phyloP scores from a whole-genome alignment of 768 basidiomycete genomes.

The Lactifluus pinguis region DNA sequence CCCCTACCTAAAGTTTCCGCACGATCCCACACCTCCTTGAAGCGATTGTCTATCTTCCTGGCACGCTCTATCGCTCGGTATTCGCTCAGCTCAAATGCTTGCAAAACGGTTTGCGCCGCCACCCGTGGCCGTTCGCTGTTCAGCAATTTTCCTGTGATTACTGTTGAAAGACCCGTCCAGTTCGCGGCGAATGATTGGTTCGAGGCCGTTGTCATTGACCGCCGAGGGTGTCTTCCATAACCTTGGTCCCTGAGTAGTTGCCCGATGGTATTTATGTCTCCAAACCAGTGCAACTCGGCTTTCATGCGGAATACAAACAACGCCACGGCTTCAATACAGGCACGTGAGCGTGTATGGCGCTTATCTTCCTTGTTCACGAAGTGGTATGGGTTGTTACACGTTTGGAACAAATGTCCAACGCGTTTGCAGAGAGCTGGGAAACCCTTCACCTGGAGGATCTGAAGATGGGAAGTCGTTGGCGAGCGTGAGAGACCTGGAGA shows the following conservation, averaged over 20 bases:
- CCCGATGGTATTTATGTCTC: not conserved
- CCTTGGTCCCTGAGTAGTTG: conserved; percentile 3
- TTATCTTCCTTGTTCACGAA: not conserved
- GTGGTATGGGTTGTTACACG: conserved; percentile 3
- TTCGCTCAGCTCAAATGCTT: too few relatives aligned
- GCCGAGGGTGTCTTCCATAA: not conserved
- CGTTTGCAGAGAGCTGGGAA: conserved; percentile 4
- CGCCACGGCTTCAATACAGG: conserved; percentile 5
- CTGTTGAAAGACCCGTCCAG: conserved; percentile 15
- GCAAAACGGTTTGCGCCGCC: too few relatives aligned
- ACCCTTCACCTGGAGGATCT: not conserved
- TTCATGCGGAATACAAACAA: conserved; percentile 8
- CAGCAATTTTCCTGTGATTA: not conserved
- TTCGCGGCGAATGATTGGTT: conserved; percentile 8
- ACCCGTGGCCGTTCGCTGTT: too few relatives aligned
- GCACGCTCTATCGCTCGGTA: too few relatives aligned
- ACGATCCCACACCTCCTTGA: too few relatives aligned
- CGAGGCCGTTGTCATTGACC: not conserved
- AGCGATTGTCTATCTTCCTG: too few relatives aligned
- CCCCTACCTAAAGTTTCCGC: too few relatives aligned
- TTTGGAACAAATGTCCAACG: conserved; percentile 7
- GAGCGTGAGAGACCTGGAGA: not conserved
- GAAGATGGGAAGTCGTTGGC: not conserved
- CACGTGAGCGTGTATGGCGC: conserved; percentile 3
- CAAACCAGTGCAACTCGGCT: conserved; percentile 1